Evolutionary conservation across 1,284 basidiomycete species (phyloP), one percentile per base, ranked within the genome.

Genomic region (Austroboletus novae-zelandiae): DNA sequence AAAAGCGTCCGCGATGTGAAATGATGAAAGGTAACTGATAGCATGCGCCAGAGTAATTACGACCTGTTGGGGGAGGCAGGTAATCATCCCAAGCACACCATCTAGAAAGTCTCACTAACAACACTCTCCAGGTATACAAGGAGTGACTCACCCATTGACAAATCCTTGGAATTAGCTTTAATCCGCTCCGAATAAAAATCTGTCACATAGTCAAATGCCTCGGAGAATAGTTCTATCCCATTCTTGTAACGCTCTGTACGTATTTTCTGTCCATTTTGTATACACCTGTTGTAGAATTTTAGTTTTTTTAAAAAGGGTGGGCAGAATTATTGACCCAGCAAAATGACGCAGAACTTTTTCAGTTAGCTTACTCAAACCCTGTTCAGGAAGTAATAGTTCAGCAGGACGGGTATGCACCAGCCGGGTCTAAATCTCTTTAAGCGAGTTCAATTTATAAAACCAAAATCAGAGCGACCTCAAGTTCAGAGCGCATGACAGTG

Each of bases 351-450:
- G 68, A 68, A 97, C 83, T 61, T 89, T 92, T 58, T 84, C 81
- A 0, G 91, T 95, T 13, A 83, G 74, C 43, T 78, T 79, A 53
- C 83, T 90, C n/a, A 96, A 67, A 7, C 77, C 78, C 5, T 71
- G 62, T 35, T 74, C 67, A 3, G 85, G 83, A 4, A 95, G 67
- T 1, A 98, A 72, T 2, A 98, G 68, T 62, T 98, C 96, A 1
- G 86, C 80, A 1, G 96, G 96, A 54, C 82, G 81, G 9, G 85
- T 80, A 64, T 97, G 93, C 2, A 87, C 83, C 53, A 97, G 75
- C 43, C 94, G 75, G 1, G 91, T 93, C 87, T 94, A 51, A 32
- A 43, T 9, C 27, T 32, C 29, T 25, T 17, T 64, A 11, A 58
- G 48, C 17, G 41, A 2, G 20, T 34, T 42, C 25, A 25, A 34